Evolutionary conservation across 108 stramenopile genomes (phyloP).

Genomic region (Nitzschia sp.): DNA sequence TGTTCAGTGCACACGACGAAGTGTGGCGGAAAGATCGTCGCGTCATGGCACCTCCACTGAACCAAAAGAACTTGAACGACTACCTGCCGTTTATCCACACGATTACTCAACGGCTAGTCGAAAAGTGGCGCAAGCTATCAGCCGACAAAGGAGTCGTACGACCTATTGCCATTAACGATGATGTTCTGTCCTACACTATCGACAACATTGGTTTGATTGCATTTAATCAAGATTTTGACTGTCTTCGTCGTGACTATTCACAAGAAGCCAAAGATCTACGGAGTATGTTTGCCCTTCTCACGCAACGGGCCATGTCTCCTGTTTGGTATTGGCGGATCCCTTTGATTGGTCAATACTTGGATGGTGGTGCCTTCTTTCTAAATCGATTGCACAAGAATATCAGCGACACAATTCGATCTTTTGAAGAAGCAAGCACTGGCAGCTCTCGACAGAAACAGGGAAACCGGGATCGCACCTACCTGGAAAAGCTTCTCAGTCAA

Average conservation of each 20-base stretch:
- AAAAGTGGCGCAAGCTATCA: conserved; percentile 10
- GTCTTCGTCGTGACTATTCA: not conserved
- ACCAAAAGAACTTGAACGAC: conserved; percentile 27
- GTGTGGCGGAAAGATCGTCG: conserved; percentile 33
- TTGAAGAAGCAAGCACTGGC: not conserved
- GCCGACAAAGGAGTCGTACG: not conserved
- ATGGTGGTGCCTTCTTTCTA: conserved; percentile 10
- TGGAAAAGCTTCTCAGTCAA: not conserved
- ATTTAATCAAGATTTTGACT: conserved; percentile 24
- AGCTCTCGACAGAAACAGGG: not conserved
- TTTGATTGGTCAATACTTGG: conserved; percentile 36
- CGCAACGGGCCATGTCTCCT: conserved; percentile 11
- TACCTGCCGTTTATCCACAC: not conserved
- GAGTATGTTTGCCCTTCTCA: not conserved
- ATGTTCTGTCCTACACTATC: conserved; percentile 12
- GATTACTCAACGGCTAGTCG: conserved; percentile 11
- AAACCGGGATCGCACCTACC: not conserved
- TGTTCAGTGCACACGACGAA: conserved; percentile 32
- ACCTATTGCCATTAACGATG: not conserved
- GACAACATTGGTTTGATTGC: conserved; percentile 27
- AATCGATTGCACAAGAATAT: not conserved
- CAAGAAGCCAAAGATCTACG: not conserved
- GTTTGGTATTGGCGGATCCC: conserved; percentile 35
- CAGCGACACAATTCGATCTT: not conserved
- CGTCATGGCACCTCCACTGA: conserved; percentile 26